phyloP scores from a whole-genome alignment of 306 rosid genomes.

The Amphicarpaea edgeworthii region DNA sequence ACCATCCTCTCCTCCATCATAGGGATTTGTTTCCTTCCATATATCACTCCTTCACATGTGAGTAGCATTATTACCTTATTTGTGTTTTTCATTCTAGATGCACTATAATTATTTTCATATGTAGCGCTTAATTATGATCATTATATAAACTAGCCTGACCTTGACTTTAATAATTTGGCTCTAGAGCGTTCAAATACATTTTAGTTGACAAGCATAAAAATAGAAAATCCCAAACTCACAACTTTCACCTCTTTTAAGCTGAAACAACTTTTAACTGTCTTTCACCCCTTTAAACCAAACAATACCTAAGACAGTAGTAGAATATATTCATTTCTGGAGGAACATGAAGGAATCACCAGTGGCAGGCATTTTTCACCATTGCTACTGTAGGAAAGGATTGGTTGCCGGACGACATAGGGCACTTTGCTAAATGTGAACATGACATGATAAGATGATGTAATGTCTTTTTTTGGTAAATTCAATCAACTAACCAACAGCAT shows the following conservation, averaged over 20 bases:
- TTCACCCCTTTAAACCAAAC: too few species aligned
- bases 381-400: conserved; percentile 34
- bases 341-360: conserved; percentile 35
- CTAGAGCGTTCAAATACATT: too few species aligned
- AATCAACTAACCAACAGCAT: not conserved
- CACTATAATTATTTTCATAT: too few species aligned
- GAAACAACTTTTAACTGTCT: too few species aligned
- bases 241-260: too few species aligned
- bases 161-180: too few species aligned
- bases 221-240: too few species aligned
- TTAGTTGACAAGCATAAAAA: too few species aligned
- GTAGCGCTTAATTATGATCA: not conserved
- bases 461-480: not conserved
- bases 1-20: not conserved
- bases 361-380: conserved; percentile 1
- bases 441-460: conserved; percentile 3
- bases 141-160: too few species aligned
- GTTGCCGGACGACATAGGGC: conserved; percentile 34
- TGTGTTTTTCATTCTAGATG: not conserved
- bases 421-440: conserved; percentile 18
- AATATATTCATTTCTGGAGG: conserved; percentile 15
- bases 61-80: too few species aligned
- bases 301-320: conserved; percentile 31
- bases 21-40: not conserved
- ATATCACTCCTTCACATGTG: too few species aligned